Evolutionary conservation across 192 early-diverging fungal genomes (phyloP), one percentile per base, ranked within the genome.

Genomic region (Coemansia sp.): DNA sequence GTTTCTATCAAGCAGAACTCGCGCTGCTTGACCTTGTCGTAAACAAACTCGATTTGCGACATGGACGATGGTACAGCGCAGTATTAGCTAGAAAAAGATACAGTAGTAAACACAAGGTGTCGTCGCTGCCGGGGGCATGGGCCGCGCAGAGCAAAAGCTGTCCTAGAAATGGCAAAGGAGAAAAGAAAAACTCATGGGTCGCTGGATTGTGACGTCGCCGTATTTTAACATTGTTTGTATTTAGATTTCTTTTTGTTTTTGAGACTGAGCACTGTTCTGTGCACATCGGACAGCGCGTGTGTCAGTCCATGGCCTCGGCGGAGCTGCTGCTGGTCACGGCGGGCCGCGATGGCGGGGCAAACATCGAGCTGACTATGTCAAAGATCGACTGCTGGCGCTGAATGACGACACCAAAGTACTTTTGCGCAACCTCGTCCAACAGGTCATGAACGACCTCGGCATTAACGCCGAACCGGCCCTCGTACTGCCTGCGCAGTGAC

Each of bases 321-420:
- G 39, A 12, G 27, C 56, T 57, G 25, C 39, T 51, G 45, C 56
- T 59, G 19, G 72, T 39, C 29, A 82, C 65, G 11, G 63, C 60
- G 10, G 79, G 64, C 8, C 47, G 74, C 11, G 79, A 62, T 1
- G 74, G 80, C 35, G 74, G 31, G 6, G 74, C 74, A 54, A 83
- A 77, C 6, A 83, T 49, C 54, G 74, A 71, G 59, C 68, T 77
- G 42, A 83, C 74, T 24, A 83, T 73, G 59, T 83, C 82, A 64
- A 79, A 76, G 20, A 79, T 51, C 31, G 75, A 79, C 60, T 78
- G 82, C 67, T 77, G 82, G 56, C 70, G 76, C 35, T 79, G 75
- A 39, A 79, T 58, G 11, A 79, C 76, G 36, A 84, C 73, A 27
- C 82, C 82, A 79, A 84, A 84, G 65, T 70, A 84, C 64, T 70